phyloP scores from a whole-genome alignment of 2,329 filamentous ascomycete species.

The Exophiala viscosa region DNA sequence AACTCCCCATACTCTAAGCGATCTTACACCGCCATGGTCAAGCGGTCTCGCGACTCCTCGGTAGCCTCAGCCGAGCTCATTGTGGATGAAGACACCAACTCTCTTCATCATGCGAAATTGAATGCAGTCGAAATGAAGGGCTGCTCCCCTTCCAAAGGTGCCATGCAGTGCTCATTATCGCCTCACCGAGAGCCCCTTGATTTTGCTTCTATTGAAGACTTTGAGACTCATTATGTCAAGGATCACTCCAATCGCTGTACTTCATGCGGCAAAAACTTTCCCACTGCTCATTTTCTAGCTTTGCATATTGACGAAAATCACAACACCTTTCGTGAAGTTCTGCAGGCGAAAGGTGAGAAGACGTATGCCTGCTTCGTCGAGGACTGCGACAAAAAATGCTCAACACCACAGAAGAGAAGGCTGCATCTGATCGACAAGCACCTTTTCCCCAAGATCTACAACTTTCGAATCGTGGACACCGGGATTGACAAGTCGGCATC shows the following conservation, averaged over 20 bases:
- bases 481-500: constrained; percentile 84
- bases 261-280: constrained; percentile 83
- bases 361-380: constrained; percentile 90
- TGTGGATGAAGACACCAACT: constrained; percentile 23
- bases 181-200: constrained; percentile 68
- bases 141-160: constrained; percentile 32
- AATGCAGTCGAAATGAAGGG: constrained; percentile 45
- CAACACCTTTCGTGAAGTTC: constrained; percentile 71
- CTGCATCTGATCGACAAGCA: constrained; percentile 94
- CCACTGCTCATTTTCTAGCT: constrained; percentile 72
- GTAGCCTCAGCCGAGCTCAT: constrained; percentile 37
- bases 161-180: constrained; percentile 78
- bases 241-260: constrained; percentile 79
- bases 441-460: constrained; percentile 81
- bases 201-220: constrained; percentile 74
- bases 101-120: constrained; percentile 29
- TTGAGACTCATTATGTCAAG: constrained; percentile 81
- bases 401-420: constrained; percentile 75
- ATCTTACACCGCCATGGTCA: constrained; percentile 49
- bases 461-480: constrained; percentile 77
- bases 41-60: constrained; percentile 56
- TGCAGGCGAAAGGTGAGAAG: constrained; percentile 75
- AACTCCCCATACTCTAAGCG: not conserved
- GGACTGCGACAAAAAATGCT: constrained; percentile 79
- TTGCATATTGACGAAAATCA: constrained; percentile 91